Base-by-base conservation (phyloP, 306 rosid genomes). In the Argentina anserina region DNA sequence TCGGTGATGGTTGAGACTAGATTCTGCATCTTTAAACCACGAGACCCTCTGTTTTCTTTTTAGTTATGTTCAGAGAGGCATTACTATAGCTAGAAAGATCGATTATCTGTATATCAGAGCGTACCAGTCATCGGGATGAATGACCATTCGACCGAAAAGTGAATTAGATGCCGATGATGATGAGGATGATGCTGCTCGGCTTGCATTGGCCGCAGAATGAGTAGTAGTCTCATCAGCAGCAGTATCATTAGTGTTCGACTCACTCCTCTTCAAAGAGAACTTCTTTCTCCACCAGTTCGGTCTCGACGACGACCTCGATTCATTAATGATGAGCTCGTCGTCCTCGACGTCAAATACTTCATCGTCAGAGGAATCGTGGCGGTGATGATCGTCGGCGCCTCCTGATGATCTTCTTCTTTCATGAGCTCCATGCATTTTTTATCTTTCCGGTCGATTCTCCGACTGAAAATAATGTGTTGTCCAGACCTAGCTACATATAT, bases 71-170 rank as follows among this genome's bases (percentile, higher is more conserved):
- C n/a, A n/a, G n/a, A n/a, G n/a, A n/a, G n/a, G n/a, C n/a, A n/a
- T n/a, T n/a, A n/a, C n/a, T n/a, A n/a, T n/a, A n/a, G 41, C 28
- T 25, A 25, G 31, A 34, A 50, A 23, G 5, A 8, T n/a, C 23
- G 15, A 31, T 15, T 2, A 3, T 6, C 5, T 0, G 21, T 33
- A 33, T 26, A 17, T 5, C 0, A 0, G n/a, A 33, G 5, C 47
- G 39, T 69, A 83, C 84, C 84, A 58, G 72, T 70, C 74, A 26
- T 80, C 87, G 0, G 84, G 87, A 59, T 34, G 80, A 65, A 83
- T 74, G n/a, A 80, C 77, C 23, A 77, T 55, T 15, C 75, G 73
- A 29, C 45, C 73, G 9, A 75, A 18, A 70, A 28, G 15, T 5
- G 74, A 67, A 33, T 17, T 3, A 15, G 43, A 34, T 2, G 4